Evolutionary conservation across 1,139 yeast genomes (phyloP), one percentile per base, ranked within the genome.

Genomic region (Sporopachydermia cereana): DNA sequence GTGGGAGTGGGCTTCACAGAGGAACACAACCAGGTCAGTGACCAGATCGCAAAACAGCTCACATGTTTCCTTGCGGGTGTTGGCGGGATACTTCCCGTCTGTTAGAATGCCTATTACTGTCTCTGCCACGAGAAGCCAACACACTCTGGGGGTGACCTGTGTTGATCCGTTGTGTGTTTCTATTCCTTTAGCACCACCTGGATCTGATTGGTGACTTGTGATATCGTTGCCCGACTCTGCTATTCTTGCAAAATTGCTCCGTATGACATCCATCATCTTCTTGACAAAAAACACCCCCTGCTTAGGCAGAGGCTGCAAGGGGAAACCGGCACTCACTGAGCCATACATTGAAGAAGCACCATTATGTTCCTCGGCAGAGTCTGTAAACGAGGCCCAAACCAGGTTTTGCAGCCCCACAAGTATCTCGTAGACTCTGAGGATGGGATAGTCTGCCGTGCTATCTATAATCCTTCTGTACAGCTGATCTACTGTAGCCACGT

Each of bases 391-490:
- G 14, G 7, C 7, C 12, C 12, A 7, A 25, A 14, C 29, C 17
- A 34, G 39, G 9, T n/a, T 20, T 7, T n/a, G 18, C 9, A 34
- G 39, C 5, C 18, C 22, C 9, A 7, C 7, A 12, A 34, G 17
- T 21, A 34, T 34, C 7, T 34, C 39, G 12, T 7, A n/a, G 12
- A 34, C 22, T 7, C 5, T 7, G 7, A 12, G 39, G 12, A 7
- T 12, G 5, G 79, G 71, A 51, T 76, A 82, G 3, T 70, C 71
- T 36, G 62, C 64, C 2, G 89, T 71, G 45, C 83, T 77, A 36
- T 79, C 88, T 44, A 74, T 63, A 36, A 88, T 65, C 50, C 79
- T 79, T n/a, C 63, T 61, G 25, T 79, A 61, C 0, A 88, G 74
- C 16, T 58, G 61, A 44, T 77, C 81, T 22, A 84, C 69, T 1